A percentile compares a stretch with the other conserved stretches of the same genome.
Evolutionary conservation across 352 stramenopile genomes (phyloP).

Genomic region (Phytophthora meadii): DNA sequence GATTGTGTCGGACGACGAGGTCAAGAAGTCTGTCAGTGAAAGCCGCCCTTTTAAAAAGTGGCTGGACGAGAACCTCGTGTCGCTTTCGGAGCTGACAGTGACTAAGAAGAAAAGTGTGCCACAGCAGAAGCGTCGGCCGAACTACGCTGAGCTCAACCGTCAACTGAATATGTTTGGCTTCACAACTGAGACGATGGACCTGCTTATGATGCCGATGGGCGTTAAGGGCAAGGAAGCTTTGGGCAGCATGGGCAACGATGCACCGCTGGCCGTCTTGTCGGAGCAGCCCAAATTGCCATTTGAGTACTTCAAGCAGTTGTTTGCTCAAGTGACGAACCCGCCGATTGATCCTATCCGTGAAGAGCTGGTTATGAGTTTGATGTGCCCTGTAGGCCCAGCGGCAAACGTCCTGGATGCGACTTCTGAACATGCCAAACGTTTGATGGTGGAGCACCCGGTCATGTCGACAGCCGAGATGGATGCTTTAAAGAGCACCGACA

Average conservation of each 20-base stretch:
- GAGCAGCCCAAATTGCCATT: slow-evolving; percentile 93
- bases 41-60: slow-evolving; percentile 92
- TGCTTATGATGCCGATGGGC: slow-evolving; percentile 96
- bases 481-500: slow-evolving; percentile 87
- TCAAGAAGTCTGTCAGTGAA: slow-evolving; percentile 94
- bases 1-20: slow-evolving; percentile 96
- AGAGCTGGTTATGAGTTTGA: slow-evolving; percentile 97
- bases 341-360: slow-evolving; percentile 98
- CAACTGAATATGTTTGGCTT: slow-evolving; percentile 97
- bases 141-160: slow-evolving; percentile 81
- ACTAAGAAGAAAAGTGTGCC: slow-evolving; percentile 26
- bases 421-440: slow-evolving; percentile 66
- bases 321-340: slow-evolving; percentile 96
- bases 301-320: slow-evolving; percentile 98
- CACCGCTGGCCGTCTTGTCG: slow-evolving; percentile 93
- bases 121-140: slow-evolving; percentile 39
- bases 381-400: slow-evolving; percentile 95
- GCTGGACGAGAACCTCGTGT: slow-evolving; percentile 92
- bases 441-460: slow-evolving; percentile 96
- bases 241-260: slow-evolving; percentile 97
- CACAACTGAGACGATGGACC: slow-evolving; percentile 95
- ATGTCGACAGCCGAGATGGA: slow-evolving; percentile 94
- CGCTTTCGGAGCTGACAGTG: slow-evolving; percentile 78
- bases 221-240: slow-evolving; percentile 94
- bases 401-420: slow-evolving; percentile 92